These are phyloP conservation scores for Stephanodiscus triporus DNA, from an alignment of 108 stramenopile genomes.

Conservation along the genomic window DNA sequence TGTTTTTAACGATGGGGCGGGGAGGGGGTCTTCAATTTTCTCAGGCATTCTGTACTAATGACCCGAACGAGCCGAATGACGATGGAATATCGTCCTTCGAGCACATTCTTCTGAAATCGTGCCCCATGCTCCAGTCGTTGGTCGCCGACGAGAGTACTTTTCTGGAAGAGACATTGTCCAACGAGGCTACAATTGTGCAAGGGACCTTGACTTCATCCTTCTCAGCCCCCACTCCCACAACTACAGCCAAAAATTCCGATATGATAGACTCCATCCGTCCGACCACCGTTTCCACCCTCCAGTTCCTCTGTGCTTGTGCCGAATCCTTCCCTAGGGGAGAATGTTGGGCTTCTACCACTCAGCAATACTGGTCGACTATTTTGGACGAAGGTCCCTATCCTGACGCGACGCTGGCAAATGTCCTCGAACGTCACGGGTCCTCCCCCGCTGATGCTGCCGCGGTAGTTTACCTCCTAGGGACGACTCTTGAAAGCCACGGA, in stretches of 20 bases:
- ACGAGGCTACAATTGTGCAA: slow-evolving; percentile 6
- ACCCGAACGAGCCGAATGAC: slow-evolving; percentile 5
- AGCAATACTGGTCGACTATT: slow-evolving; percentile 54
- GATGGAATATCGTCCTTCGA: slow-evolving; percentile 9
- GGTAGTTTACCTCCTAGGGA: slow-evolving; percentile 58
- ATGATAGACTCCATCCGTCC: slow-evolving; percentile 17
- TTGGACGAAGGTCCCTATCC: slow-evolving; percentile 42
- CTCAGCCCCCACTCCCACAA: slow-evolving; percentile 3
- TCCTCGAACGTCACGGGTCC: slow-evolving; percentile 55
- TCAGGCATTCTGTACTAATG: background rate
- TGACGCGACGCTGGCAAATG: slow-evolving; percentile 36
- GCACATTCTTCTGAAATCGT: slow-evolving; percentile 27
- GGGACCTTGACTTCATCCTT: slow-evolving; percentile 10
- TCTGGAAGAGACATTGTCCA: slow-evolving; percentile 15
- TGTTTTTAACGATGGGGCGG: background rate
- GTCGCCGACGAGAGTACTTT: slow-evolving; percentile 17
- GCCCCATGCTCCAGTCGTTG: slow-evolving; percentile 43
- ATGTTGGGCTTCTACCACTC: slow-evolving; percentile 71
- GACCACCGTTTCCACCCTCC: slow-evolving; percentile 48
- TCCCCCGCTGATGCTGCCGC: slow-evolving; percentile 58
- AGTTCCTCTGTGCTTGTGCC: slow-evolving; percentile 66
- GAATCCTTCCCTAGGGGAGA: slow-evolving; percentile 79
- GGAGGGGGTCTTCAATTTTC: background rate
- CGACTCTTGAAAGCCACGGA: slow-evolving; percentile 64
- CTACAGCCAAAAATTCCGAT: background rate